Conservation (phyloP, 192 early-diverging fungal species). For the Coemansia sp. region DNA sequence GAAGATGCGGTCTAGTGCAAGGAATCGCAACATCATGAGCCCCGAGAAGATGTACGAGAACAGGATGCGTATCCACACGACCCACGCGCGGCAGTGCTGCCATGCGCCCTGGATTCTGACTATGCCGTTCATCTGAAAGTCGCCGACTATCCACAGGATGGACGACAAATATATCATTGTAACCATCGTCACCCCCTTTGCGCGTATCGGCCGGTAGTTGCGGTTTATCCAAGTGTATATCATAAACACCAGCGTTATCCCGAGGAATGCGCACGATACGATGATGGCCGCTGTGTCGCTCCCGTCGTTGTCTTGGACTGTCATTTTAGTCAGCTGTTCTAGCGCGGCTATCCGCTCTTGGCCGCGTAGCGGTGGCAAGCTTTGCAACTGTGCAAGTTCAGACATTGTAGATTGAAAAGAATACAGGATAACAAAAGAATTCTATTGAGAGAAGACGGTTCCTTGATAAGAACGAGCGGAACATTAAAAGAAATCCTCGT, state of each 20-base stretch:
- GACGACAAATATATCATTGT: conserved; percentile 24
- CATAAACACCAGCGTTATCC: conserved; percentile 19
- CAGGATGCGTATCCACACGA: conserved; percentile 32
- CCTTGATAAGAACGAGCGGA: too few relatives aligned
- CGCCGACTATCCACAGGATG: conserved; percentile 16
- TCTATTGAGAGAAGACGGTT: not conserved
- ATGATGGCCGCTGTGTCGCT: conserved; percentile 19
- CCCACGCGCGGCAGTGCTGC: conserved; percentile 30
- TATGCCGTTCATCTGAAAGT: conserved; percentile 27
- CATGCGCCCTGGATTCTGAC: conserved; percentile 16
- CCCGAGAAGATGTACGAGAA: conserved; percentile 17
- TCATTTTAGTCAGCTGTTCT: conserved; percentile 11
- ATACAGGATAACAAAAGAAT: not conserved
- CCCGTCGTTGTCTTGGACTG: conserved; percentile 9
- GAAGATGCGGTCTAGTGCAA: conserved; percentile 31
- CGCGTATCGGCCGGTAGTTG: conserved; percentile 30
- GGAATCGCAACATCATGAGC: conserved; percentile 22
- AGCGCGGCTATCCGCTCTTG: conserved; percentile 18
- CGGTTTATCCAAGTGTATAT: conserved; percentile 22
- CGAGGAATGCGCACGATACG: not conserved
- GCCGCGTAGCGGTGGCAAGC: conserved; percentile 22
- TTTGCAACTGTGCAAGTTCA: conserved; percentile 9
- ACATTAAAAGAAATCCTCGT: too few relatives aligned
- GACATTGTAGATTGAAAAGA: not conserved
- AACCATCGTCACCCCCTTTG: conserved; percentile 23